These are phyloP conservation scores for Litchi chinensis DNA, from an alignment of 345 rosid genomes.

Conservation along the genomic window DNA sequence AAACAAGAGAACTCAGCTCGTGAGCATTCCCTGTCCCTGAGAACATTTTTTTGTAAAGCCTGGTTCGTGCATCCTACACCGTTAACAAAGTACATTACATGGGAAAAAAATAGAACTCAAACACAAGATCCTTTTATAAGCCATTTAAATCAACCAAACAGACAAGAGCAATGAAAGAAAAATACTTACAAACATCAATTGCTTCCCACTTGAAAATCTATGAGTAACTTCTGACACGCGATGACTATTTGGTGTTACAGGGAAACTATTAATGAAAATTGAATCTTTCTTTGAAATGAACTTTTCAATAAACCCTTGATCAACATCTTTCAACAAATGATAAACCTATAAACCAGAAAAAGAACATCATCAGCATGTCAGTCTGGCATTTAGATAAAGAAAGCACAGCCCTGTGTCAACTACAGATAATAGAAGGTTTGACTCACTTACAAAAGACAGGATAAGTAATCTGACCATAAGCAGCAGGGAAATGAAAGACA, in stretches of 20 bases:
- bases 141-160: conserved; percentile 6
- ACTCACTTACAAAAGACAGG: not conserved
- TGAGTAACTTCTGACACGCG: conserved; percentile 79
- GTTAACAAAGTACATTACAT: conserved; percentile 17
- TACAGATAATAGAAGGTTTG: not conserved
- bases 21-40: conserved; percentile 52
- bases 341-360: conserved; percentile 47
- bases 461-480: not conserved
- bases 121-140: conserved; percentile 12
- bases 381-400: not conserved
- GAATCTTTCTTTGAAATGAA: conserved; percentile 42
- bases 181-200: conserved; percentile 65
- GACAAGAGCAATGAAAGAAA: not conserved
- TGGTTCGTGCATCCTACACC: conserved; percentile 76
- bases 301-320: conserved; percentile 54
- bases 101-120: conserved; percentile 8
- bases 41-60: conserved; percentile 71
- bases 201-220: conserved; percentile 54
- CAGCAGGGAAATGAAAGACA: not conserved
- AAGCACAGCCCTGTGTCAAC: not conserved
- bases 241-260: conserved; percentile 82
- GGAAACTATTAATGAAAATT: conserved; percentile 55
- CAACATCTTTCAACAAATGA: conserved; percentile 56
- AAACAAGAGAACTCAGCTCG: conserved; percentile 70
- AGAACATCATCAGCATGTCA: conserved; percentile 6